phyloP scores from a whole-genome alignment of 2,329 filamentous ascomycete species.

The Fusarium lyarnte region DNA sequence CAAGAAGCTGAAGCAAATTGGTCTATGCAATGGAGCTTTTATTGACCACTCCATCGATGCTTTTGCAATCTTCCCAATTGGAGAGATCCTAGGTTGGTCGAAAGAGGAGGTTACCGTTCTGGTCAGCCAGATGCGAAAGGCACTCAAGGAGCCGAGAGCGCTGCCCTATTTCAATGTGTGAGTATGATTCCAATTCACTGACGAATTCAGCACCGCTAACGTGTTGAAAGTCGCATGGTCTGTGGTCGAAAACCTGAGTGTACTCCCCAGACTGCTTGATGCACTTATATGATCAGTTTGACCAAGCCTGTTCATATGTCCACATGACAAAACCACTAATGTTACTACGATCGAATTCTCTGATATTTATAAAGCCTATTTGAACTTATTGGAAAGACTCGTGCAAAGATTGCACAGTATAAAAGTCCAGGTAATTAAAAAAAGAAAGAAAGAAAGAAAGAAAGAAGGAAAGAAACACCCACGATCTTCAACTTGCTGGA shows the following conservation, averaged over 20 bases:
- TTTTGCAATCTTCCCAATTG: conserved; percentile 25
- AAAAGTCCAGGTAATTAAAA: not conserved
- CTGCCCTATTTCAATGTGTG: conserved; percentile 3
- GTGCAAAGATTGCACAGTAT: not conserved
- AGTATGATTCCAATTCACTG: not conserved
- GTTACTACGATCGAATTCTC: not conserved
- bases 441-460: no score
- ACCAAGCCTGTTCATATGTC: not conserved
- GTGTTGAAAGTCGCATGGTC: conserved; percentile 3
- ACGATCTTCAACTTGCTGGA: not conserved
- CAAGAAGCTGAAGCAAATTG: conserved; percentile 26
- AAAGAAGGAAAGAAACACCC: not conserved
- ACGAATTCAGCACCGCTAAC: not conserved
- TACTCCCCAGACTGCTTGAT: not conserved
- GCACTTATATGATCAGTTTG: not conserved
- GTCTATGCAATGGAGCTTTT: conserved; percentile 19
- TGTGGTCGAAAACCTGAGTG: conserved; percentile 24
- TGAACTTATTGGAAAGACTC: not conserved
- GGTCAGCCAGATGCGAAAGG: conserved; percentile 24
- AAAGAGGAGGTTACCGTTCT: conserved; percentile 13
- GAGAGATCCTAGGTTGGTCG: conserved; percentile 30
- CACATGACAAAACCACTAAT: not conserved
- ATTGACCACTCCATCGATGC: conserved; percentile 27
- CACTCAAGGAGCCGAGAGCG: conserved; percentile 3
- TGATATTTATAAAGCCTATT: no score